Base-by-base conservation (phyloP, 352 stramenopile species). In the Phytophthora podocarpi region DNA sequence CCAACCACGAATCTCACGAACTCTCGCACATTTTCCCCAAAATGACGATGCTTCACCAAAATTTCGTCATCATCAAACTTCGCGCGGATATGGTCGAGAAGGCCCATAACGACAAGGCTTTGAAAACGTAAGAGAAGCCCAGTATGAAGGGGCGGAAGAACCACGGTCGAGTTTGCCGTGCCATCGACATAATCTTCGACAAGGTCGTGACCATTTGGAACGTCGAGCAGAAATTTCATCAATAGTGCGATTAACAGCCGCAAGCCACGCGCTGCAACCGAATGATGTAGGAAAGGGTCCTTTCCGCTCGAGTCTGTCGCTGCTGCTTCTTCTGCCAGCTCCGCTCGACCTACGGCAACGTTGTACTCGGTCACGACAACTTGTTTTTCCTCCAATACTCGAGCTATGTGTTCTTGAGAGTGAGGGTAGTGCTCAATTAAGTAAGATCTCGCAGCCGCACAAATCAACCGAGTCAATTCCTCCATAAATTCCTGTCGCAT, bases 201-300 rank as follows among this genome's bases (percentile, higher is more conserved):
- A 18, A 83, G 18, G 21, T 87, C 76, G 21, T 65, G 60, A 0
- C 82, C 82, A 36, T 78, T 85, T 12, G 78, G 60, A 11, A 71
- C 54, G 5, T 79, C 58, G 26, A 92, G 60, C 6, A 90, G 41
- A 23, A 87, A 74, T 45, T 74, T 77, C 41, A 84, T 70, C 20
- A 90, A 57, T 24, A 89, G 62, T 3, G 59, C 54, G 11, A 86
- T 79, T 20, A 92, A 46, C 16, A 92, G 35, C 15, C 67, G 66
- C 9, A 89, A 35, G 0, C 72, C 67, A 18, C 76, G 51, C 5
- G 66, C 43, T 15, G 78, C 69, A 11, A 81, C 69, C 4, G 73
- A 50, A 48, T 92, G 68, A 47, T 92, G 70, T 26, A 76, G 66
- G 47, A 92, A 92, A 0, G 80, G 80, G 43, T 92, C 80, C 26